Evolutionary conservation across 2,329 filamentous ascomycete genomes (phyloP), one percentile per base, ranked within the genome.

Genomic region (Harringtonia aguacate): DNA sequence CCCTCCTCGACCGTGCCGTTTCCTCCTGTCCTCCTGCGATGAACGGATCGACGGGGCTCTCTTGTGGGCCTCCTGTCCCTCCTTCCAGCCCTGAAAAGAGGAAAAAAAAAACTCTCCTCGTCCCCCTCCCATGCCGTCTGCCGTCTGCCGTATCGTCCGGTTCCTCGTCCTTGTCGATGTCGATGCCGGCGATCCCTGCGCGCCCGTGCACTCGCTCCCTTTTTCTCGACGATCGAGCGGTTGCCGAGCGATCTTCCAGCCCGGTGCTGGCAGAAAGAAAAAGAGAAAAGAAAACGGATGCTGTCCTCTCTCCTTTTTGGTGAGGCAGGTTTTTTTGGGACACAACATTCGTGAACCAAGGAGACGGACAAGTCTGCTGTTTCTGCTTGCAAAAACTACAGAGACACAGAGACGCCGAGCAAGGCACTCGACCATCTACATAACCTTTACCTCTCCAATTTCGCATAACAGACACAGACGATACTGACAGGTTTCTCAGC

Each of bases 401-500:
- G n/a, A n/a, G n/a, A n/a, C n/a, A n/a, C n/a, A n/a, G n/a, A n/a
- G n/a, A n/a, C n/a, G n/a, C n/a, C n/a, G n/a, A n/a, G n/a, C n/a
- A n/a, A n/a, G n/a, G n/a, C n/a, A n/a, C n/a, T n/a, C n/a, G n/a
- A n/a, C n/a, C n/a, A n/a, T n/a, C n/a, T n/a, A n/a, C n/a, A n/a
- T n/a, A n/a, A n/a, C n/a, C n/a, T n/a, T n/a, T n/a, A 6, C 24
- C 6, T 27, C 24, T 27, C 24, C 10, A 27, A 27, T 27, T 10
- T 10, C 33, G 13, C 8, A 18, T 35, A 6, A 5, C 17, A 20
- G 14, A 8, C 7, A 17, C 17, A 20, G 20, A 18, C 4, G 20
- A 7, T n/a, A 35, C 15, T 37, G 35, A 37, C 35, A 8, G 3
- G 21, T 36, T 18, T 45, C 10, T 13, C 61, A 97, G 90, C 66